phyloP scores from a whole-genome alignment of 805 yeast species.

The Deakozyma indianensis region DNA sequence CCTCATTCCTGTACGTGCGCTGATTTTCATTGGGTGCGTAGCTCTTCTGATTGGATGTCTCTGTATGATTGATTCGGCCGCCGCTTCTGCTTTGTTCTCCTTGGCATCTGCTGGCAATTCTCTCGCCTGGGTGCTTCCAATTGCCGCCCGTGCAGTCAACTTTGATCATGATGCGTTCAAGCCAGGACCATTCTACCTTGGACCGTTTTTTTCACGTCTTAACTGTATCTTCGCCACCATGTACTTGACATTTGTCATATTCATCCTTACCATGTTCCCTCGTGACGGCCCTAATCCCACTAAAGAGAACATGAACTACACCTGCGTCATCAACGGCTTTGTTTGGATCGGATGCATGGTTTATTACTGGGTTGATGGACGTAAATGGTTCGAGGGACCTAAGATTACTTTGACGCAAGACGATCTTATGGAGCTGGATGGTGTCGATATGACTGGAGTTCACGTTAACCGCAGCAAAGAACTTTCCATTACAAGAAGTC shows the following conservation, averaged over 20 bases:
- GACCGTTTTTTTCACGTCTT: slow-evolving; percentile 30
- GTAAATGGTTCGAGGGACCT: slow-evolving; percentile 46
- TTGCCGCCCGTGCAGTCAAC: slow-evolving; percentile 33
- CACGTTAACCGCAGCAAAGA: not conserved
- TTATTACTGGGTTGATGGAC: slow-evolving; percentile 39
- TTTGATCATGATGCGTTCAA: slow-evolving; percentile 34
- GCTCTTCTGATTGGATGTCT: slow-evolving; percentile 41
- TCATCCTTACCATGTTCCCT: slow-evolving; percentile 49
- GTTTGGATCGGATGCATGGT: slow-evolving; percentile 39
- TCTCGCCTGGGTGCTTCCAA: slow-evolving; percentile 50
- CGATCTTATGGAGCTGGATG: slow-evolving; percentile 1
- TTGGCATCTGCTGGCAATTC: slow-evolving; percentile 48
- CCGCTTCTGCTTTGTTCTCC: slow-evolving; percentile 56
- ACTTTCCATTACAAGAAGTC: not conserved
- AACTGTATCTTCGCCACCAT: slow-evolving; percentile 32
- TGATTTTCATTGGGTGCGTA: slow-evolving; percentile 36
- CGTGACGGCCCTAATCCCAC: slow-evolving; percentile 19
- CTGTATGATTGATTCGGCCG: slow-evolving; percentile 42
- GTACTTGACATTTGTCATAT: slow-evolving; percentile 39
- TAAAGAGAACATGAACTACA: slow-evolving; percentile 51
- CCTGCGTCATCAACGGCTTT: slow-evolving; percentile 48
- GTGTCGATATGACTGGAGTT: not conserved
- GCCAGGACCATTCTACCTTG: slow-evolving; percentile 59
- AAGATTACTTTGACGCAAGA: slow-evolving; percentile 12
- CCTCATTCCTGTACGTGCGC: slow-evolving; percentile 55